Evolutionary conservation across 495 filamentous ascomycete genomes (phyloP), one percentile per base, ranked within the genome.

Genomic region (Podospora pseudocomata): DNA sequence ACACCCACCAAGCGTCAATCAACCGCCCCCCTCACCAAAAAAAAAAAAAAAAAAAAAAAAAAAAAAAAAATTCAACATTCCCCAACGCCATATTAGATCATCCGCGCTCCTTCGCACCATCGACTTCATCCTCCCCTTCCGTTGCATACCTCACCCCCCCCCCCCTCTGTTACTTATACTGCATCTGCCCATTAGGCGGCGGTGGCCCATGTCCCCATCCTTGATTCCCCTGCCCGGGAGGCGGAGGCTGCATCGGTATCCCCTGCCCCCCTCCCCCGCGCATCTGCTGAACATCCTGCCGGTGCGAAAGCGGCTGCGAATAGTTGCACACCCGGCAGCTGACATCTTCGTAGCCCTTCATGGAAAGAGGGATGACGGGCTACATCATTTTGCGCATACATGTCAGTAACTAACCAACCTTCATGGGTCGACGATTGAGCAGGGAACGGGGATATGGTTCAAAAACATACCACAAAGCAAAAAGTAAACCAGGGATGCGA

Each of bases 401-500:
- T 27, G 26, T 27, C 16, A 60, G 54, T 23, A 23, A 23, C 23
- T 23, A 23, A 23, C 23, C 16, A 39, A 64, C 2, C 2, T 16
- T 16, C 7, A 49, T 3, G 39, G 9, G 18, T 49, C 39, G 39
- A 1, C 53, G 49, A 16, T 44, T 44, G 64, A 30, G 9, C 16
- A 60, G 30, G 16, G 20, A 30, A 32, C n/a, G n/a, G n/a, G 20
- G 30, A 32, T 32, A 4, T 5, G 23, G 2, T 23, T 23, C 23
- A 23, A 23, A 7, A 20, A 79, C 82, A 70, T 73, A 83, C 83
- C 44, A 87, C 67, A 68, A 86, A 87, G 75, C 85, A 87, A 70
- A 87, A 85, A 15, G 85, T 87, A 64, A 87, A 87, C 83, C 84
- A 87, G 0, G 84, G 84, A 63, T 85, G 79, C 56, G 79, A 80